Conservation (phyloP, 2,329 filamentous ascomycete species). For the Beauveria caledonica region DNA sequence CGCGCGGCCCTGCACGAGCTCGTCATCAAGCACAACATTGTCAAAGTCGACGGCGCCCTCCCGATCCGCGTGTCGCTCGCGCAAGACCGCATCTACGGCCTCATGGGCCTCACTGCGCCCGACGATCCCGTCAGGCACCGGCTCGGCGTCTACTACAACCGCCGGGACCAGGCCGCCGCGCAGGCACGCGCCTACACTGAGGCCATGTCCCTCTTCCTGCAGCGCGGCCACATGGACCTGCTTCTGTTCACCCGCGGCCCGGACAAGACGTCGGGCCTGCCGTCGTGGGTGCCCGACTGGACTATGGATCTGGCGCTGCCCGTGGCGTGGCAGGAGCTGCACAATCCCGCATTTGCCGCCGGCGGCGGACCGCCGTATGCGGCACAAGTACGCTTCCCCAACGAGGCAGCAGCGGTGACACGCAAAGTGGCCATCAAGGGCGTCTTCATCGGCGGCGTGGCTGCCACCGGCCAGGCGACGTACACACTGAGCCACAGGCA, state of each 20-base stretch:
- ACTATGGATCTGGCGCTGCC: conserved; percentile 21
- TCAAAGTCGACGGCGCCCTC: conserved; percentile 14
- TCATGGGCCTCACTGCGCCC: conserved; percentile 22
- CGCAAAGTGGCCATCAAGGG: background rate
- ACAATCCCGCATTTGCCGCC: conserved; percentile 18
- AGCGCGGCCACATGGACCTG: conserved; percentile 18
- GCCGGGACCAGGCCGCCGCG: conserved; percentile 2
- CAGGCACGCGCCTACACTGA: conserved; percentile 16
- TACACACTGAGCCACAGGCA: background rate
- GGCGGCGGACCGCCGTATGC: conserved; percentile 14
- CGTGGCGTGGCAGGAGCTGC: conserved; percentile 17
- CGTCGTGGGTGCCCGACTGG: conserved; percentile 30
- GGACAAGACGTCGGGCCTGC: conserved; percentile 16
- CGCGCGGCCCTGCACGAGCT: conserved; percentile 19
- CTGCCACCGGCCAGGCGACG: background rate
- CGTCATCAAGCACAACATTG: conserved; percentile 21
- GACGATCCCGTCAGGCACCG: conserved; percentile 15
- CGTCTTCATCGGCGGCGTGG: background rate
- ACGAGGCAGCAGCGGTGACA: background rate
- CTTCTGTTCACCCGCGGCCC: conserved; percentile 24
- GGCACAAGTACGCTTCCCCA: background rate
- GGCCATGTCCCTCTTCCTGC: conserved; percentile 17
- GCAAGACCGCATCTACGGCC: conserved; percentile 25
- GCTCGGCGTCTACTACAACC: conserved; percentile 15
- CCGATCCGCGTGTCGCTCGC: conserved; percentile 19